Evolutionary conservation across 768 basidiomycete species (phyloP), one percentile per base, ranked within the genome.

Genomic region (Lactarius pseudohatsudake): DNA sequence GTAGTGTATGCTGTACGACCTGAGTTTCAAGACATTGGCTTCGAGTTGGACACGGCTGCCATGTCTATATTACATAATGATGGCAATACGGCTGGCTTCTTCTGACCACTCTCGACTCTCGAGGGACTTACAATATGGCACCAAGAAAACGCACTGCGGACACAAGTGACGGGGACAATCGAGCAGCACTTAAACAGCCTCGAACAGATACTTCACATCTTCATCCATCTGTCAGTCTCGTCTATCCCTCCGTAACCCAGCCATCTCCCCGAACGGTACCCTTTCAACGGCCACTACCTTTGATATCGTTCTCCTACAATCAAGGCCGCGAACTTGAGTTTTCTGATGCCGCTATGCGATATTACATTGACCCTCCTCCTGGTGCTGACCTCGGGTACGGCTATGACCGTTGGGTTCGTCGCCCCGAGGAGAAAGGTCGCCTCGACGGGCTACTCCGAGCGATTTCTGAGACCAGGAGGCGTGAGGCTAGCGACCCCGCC

Each of bases 241-340:
- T 59, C 36, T 75, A 75, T 47, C 71, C 72, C 1, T 65, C 70
- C 28, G 62, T 62, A 8, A 57, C 69, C 1, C 64, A 71, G 22
- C 15, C 69, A 10, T 47, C 61, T 38, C 30, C 70, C 30, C 72
- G 56, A 26, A 2, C 74, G 0, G 73, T 75, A 1, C 81, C 85
- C 1, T 89, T 92, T 68, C 91, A 92, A 72, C 85, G 88, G 66
- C 91, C 91, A 3, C 82, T 79, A 3, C 86, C 83, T 32, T 75
- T 93, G 9, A 78, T 86, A 28, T 84, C 90, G 0, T 93, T 92
- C 75, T 92, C 91, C 9, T 91, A 91, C 72, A 83, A 82, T 18
- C 77, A 85, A 5, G 45, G 75, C 9, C 85, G 84, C 59, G 77
- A 76, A 16, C 82, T 89, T 32, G 81, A 85, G 65, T 92, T 91